A percentile compares a stretch with the other conserved stretches of the same genome.
phyloP scores from a whole-genome alignment of 495 filamentous ascomycete genomes.

The Lasiosphaeris hirsuta region DNA sequence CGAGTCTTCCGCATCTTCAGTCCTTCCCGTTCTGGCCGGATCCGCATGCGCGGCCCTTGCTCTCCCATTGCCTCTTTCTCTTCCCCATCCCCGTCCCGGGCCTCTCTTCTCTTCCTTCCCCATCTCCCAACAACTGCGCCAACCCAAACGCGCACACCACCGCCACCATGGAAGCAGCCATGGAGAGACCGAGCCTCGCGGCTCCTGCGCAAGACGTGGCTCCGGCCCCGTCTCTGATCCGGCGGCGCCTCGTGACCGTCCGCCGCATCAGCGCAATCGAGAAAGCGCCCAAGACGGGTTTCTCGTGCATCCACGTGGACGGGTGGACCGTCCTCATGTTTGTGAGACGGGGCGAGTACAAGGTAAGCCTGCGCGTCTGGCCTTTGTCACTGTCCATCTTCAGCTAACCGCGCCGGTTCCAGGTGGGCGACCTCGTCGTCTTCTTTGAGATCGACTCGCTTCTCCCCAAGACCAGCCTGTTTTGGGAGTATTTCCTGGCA shows the following conservation, averaged over 20 bases:
- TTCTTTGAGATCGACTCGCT: conserved; percentile 27
- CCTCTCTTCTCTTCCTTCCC: neutral
- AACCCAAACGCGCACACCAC: neutral
- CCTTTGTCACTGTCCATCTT: neutral
- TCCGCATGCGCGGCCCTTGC: no score
- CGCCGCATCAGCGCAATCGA: conserved; percentile 9
- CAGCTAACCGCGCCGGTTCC: neutral
- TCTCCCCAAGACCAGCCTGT: conserved; percentile 11
- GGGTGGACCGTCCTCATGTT: conserved; percentile 16
- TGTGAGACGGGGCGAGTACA: neutral
- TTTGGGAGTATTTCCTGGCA: conserved; percentile 13
- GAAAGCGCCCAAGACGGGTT: neutral
- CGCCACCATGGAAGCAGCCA: neutral
- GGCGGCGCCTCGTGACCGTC: conserved; percentile 18
- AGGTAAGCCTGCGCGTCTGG: neutral
- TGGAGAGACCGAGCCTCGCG: neutral
- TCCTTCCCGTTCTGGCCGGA: no score
- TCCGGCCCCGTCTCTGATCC: neutral
- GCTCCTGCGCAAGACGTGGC: neutral
- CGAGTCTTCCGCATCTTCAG: neutral
- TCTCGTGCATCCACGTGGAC: conserved; percentile 8
- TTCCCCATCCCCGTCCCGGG: no score
- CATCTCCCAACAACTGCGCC: neutral
- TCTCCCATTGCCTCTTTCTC: no score
- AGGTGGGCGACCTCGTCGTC: conserved; percentile 21